phyloP scores from a whole-genome alignment of 108 stramenopile genomes.

The Skeletonema marinoi region DNA sequence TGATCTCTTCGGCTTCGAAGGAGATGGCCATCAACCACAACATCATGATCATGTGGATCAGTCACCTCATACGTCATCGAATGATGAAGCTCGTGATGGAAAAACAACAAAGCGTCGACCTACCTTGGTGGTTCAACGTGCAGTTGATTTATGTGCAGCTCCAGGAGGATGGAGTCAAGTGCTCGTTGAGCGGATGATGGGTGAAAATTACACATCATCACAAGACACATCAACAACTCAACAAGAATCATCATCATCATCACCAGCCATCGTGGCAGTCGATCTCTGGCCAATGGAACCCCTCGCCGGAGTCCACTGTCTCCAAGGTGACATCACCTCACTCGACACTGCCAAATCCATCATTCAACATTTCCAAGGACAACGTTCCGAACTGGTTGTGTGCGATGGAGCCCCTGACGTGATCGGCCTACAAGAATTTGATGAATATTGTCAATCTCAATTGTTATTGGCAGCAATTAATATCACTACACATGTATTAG shows the following conservation, averaged over 20 bases:
- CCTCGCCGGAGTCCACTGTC: conserved; percentile 84
- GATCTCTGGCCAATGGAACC: conserved; percentile 99
- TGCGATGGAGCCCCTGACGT: conserved; percentile 99
- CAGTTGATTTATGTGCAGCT: conserved; percentile 98
- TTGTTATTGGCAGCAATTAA: conserved; percentile 92
- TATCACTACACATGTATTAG: conserved; percentile 91
- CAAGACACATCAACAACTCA: neutral
- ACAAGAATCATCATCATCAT: no score
- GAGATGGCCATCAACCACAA: neutral
- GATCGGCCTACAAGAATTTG: conserved; percentile 93
- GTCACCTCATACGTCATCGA: neutral
- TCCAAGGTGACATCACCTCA: conserved; percentile 97
- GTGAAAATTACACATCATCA: neutral
- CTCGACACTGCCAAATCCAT: conserved; percentile 80
- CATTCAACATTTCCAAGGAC: conserved; percentile 77
- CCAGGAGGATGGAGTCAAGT: conserved; percentile 99
- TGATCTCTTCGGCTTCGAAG: conserved; percentile 70
- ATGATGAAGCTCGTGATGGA: conserved; percentile 18
- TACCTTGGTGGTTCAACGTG: conserved; percentile 36
- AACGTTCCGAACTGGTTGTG: conserved; percentile 93
- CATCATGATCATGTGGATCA: neutral
- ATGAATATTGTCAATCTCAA: conserved; percentile 95
- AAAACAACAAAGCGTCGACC: neutral
- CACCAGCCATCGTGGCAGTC: conserved; percentile 87
- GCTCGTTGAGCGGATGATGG: conserved; percentile 62